Percentiles rank a stretch among this genome's conserved stretches.
Conservation (phyloP, 2,329 filamentous ascomycete species). For the Tympanopsis confertula region DNA sequence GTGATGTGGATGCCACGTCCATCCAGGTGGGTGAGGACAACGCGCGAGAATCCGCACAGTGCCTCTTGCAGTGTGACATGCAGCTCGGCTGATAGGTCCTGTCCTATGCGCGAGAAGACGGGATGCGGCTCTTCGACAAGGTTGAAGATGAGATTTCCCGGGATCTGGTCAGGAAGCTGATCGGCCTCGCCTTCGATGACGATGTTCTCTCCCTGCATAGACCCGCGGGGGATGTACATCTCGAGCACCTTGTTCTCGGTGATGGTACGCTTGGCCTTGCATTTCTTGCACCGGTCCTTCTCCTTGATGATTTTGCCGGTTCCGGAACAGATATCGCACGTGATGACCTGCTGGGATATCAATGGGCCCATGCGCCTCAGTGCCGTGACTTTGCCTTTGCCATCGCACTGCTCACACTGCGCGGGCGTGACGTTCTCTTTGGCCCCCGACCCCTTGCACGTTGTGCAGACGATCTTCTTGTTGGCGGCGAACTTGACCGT, state of each 20-base stretch:
- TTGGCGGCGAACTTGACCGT: conserved; percentile 93
- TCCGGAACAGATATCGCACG: conserved; percentile 75
- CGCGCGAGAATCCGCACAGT: conserved; percentile 76
- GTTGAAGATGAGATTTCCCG: conserved; percentile 87
- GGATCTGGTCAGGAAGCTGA: conserved; percentile 76
- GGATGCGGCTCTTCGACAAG: conserved; percentile 74
- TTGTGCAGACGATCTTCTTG: conserved; percentile 79
- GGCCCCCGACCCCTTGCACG: conserved; percentile 80
- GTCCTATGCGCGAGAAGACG: conserved; percentile 68
- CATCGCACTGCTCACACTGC: conserved; percentile 74
- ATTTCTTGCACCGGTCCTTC: conserved; percentile 97
- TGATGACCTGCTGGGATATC: conserved; percentile 66
- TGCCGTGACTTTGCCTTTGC: conserved; percentile 64
- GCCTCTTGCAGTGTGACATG: conserved; percentile 74
- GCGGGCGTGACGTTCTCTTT: conserved; percentile 83
- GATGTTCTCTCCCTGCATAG: conserved; percentile 78
- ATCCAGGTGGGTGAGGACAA: conserved; percentile 85
- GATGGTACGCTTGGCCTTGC: conserved; percentile 80
- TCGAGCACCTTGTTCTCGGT: conserved; percentile 90
- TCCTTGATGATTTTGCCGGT: conserved; percentile 82
- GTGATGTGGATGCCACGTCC: conserved; percentile 77
- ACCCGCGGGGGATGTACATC: conserved; percentile 86
- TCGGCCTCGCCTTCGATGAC: conserved; percentile 88
- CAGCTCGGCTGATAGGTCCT: conserved; percentile 74
- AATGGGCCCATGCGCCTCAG: conserved; percentile 77